phyloP scores from a whole-genome alignment of 1,284 basidiomycete species.

The Prillingera fragicola region DNA sequence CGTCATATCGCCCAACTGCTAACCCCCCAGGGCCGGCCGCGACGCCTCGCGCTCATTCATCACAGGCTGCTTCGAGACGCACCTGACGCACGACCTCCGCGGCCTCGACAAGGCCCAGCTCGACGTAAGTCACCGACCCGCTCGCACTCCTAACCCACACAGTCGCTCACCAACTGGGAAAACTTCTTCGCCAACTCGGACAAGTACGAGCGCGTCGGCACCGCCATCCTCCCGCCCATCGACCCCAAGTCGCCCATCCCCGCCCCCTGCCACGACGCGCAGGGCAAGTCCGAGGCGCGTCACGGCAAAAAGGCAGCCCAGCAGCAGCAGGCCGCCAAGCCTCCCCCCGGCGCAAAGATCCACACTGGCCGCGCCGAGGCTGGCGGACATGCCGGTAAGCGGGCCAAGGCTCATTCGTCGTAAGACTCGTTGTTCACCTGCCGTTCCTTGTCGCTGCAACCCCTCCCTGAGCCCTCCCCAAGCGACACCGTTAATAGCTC shows the following conservation, averaged over 20 bases:
- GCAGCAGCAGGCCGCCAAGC: conserved; percentile 1
- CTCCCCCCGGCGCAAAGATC: background rate
- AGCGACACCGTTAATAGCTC: background rate
- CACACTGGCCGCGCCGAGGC: background rate
- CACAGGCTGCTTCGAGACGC: conserved; percentile 82
- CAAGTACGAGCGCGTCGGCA: conserved; percentile 70
- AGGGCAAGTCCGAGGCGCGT: background rate
- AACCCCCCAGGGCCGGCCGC: conserved; percentile 67
- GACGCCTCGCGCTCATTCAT: conserved; percentile 86
- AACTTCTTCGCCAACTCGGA: conserved; percentile 76
- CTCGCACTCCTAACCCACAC: conserved; percentile 1
- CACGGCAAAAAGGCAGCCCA: background rate
- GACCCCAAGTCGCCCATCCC: conserved; percentile 73
- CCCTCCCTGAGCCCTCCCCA: no score
- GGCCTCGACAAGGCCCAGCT: conserved; percentile 69
- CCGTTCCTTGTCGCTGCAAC: no score
- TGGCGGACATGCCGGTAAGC: background rate
- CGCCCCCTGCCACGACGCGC: conserved; percentile 49
- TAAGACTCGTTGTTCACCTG: no score
- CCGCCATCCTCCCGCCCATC: conserved; percentile 54
- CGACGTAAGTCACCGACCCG: conserved; percentile 51
- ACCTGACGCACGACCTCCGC: conserved; percentile 82
- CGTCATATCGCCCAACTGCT: no score
- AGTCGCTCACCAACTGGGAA: conserved; percentile 82
- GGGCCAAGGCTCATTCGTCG: no score